Conservation (phyloP, 139 green algal genomes). For the Dunaliella primolecta region DNA sequence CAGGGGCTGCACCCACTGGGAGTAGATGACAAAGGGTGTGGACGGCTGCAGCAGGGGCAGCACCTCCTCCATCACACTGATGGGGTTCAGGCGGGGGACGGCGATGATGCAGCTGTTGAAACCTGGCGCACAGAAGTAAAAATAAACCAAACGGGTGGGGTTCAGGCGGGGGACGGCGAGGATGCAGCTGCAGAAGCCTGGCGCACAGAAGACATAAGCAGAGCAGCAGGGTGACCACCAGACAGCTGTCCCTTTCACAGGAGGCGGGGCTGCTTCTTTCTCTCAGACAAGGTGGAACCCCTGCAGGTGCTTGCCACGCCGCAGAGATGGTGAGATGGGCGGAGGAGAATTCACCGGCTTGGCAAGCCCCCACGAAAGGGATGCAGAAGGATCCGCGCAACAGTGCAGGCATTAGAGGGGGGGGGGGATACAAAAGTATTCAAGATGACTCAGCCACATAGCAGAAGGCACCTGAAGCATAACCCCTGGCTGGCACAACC, state of each 20-base stretch:
- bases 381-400: too few relatives aligned
- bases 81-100: slow-evolving; percentile 42
- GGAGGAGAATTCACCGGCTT: background rate
- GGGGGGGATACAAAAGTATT: too few relatives aligned
- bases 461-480: too few relatives aligned
- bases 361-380: background rate
- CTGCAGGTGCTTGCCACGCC: background rate
- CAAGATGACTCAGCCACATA: too few relatives aligned
- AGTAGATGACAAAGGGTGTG: slow-evolving; percentile 68
- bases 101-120: slow-evolving; percentile 75
- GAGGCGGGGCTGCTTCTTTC: background rate
- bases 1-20: slow-evolving; percentile 59
- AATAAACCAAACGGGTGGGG: slow-evolving; percentile 16
- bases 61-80: slow-evolving; percentile 44
- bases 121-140: background rate
- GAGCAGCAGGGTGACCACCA: background rate
- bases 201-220: too few relatives aligned
- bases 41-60: slow-evolving; percentile 73
- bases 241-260: background rate
- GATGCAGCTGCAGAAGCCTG: slow-evolving; percentile 67
- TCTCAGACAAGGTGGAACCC: background rate
- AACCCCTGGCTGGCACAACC: too few relatives aligned
- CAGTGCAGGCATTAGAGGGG: too few relatives aligned
- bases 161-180: slow-evolving; percentile 55
- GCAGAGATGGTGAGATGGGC: background rate